Evolutionary conservation across 1,284 basidiomycete genomes (phyloP).

Genomic region (Malassezia globosa): DNA sequence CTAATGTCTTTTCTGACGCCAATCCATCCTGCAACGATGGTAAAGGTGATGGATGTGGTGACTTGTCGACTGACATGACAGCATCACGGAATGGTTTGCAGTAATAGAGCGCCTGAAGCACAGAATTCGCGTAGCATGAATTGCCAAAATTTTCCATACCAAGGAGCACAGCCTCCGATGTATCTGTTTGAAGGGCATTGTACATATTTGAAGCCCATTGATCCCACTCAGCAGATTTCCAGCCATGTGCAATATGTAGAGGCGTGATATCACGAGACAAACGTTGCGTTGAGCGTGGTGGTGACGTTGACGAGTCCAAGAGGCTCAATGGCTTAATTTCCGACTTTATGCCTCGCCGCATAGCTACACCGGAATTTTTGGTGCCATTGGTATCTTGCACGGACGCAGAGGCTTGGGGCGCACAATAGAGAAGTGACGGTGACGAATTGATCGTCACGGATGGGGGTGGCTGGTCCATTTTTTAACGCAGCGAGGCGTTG

Average conservation of each 20-base stretch:
- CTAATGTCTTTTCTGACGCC: neutral
- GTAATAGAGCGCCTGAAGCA: slow-evolving; percentile 86
- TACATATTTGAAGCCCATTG: slow-evolving; percentile 2
- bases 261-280: neutral
- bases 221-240: slow-evolving; percentile 5
- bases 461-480: too few relatives aligned
- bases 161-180: neutral
- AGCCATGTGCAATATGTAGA: neutral
- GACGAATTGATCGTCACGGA: too few relatives aligned
- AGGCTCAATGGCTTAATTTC: slow-evolving; percentile 3
- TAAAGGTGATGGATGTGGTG: neutral
- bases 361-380: neutral
- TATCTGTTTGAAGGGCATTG: neutral
- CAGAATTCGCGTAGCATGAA: slow-evolving; percentile 78
- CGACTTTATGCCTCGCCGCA: neutral
- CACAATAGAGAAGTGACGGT: too few relatives aligned
- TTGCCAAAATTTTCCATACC: slow-evolving; percentile 12
- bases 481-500: too few relatives aligned
- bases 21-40: neutral
- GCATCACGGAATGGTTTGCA: slow-evolving; percentile 70
- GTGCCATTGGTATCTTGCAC: too few relatives aligned
- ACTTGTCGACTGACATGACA: slow-evolving; percentile 47
- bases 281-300: neutral
- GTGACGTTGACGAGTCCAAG: neutral
- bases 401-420: too few relatives aligned